Conservation (phyloP, 1,284 basidiomycete genomes). For the Cryptococcus amylolentus region DNA sequence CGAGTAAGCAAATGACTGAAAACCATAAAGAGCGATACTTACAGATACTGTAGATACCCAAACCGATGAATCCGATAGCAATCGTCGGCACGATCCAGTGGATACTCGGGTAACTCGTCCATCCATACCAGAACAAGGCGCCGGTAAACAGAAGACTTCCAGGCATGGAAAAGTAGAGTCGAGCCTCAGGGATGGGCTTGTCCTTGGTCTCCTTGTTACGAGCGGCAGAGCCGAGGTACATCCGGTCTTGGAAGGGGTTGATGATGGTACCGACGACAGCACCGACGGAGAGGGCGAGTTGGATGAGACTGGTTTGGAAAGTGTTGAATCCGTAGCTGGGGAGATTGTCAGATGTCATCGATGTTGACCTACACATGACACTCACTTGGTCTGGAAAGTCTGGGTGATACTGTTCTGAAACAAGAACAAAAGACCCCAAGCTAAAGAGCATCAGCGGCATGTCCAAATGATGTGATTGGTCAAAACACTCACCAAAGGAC, state of each 20-base stretch:
- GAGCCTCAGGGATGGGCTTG: constrained; percentile 29
- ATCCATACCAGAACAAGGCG: constrained; percentile 49
- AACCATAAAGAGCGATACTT: not conserved
- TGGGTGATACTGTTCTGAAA: constrained; percentile 11
- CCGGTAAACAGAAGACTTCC: constrained; percentile 44
- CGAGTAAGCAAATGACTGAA: not conserved
- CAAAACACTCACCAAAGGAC: constrained; percentile 11
- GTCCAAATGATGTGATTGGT: not conserved
- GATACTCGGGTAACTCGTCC: constrained; percentile 30
- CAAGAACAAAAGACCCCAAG: constrained; percentile 12
- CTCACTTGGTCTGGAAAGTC: constrained; percentile 11
- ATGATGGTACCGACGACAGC: constrained; percentile 11
- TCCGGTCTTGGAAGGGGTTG: constrained; percentile 10
- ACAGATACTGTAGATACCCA: constrained; percentile 13
- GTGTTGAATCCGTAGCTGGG: constrained; percentile 23
- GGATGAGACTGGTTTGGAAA: constrained; percentile 14
- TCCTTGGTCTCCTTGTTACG: constrained; percentile 13
- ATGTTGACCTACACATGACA: not conserved
- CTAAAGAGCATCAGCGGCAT: not conserved
- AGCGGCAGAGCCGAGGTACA: constrained; percentile 4
- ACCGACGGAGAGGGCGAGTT: constrained; percentile 10
- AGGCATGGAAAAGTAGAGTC: constrained; percentile 25
- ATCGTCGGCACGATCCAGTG: constrained; percentile 11
- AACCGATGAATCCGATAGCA: constrained; percentile 9
- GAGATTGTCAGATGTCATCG: not conserved